Base-by-base conservation (phyloP, 495 filamentous ascomycete genomes). In the Talaromyces stipitatus region DNA sequence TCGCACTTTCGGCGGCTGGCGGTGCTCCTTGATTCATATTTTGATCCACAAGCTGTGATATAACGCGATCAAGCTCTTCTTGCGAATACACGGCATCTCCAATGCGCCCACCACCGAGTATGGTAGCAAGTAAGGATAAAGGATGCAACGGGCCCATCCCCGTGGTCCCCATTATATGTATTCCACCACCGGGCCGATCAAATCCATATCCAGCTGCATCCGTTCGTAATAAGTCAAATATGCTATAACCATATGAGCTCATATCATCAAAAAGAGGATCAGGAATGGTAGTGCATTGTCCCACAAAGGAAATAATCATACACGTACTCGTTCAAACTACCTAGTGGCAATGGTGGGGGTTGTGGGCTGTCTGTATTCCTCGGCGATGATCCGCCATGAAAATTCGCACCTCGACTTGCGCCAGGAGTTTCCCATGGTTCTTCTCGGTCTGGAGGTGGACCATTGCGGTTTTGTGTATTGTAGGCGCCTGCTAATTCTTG, bases 31-130 rank as follows among this genome's bases (percentile, higher is more conserved):
- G 82, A 29, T 82, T 78, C 18, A 79, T 78, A 50, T 88, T 85
- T 56, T 88, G 83, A 62, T 96, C 92, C 81, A 96, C 90, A 28
- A 98, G 75, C 58, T 88, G 82, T 1, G 90, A 85, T 41, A 98
- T 86, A 57, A 98, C 87, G 29, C 88, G 84, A 67, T 98, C 92
- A 1, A 97, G 72, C 12, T 89, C 91, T 71, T 94, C 91, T 73
- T 97, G 90, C 1, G 87, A 85, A 64, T 90, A 95, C 1, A 96
- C 94, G n/a, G 85, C 89, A 68, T 97, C 92, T 12, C 90, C 90
- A 54, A 81, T 76, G 4, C 78, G 76, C 7, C 76, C 82, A 28
- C 85, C 75, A 60, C 82, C 83, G 36, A 91, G 67, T 32, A 92
- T 59, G 4, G 73, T 69, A 24, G 70, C 67, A 36, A 88, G 63